Conservation (phyloP, 345 rosid species). For the Heritiera littoralis region DNA sequence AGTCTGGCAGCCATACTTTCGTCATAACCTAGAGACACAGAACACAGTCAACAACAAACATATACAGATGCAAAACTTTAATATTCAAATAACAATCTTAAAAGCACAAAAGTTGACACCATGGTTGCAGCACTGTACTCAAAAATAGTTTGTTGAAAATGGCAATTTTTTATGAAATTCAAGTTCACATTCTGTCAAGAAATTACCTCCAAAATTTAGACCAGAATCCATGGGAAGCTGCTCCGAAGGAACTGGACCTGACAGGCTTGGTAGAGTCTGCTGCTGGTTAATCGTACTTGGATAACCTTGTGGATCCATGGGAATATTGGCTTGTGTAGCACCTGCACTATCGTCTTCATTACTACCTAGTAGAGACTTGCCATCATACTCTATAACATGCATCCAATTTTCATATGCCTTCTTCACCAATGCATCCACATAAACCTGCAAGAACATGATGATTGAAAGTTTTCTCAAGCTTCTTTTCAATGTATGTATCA, state of each 20-base stretch:
- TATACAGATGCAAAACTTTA: not conserved
- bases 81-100: not conserved
- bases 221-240: conserved; percentile 56
- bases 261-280: conserved; percentile 36
- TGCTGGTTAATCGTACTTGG: conserved; percentile 44
- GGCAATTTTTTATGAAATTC: conserved; percentile 2
- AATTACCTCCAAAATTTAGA: conserved; percentile 54
- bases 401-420: conserved; percentile 99
- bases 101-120: not conserved
- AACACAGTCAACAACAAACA: conserved; percentile 15
- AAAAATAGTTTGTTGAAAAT: not conserved
- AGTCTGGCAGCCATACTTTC: conserved; percentile 44
- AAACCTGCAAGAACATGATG: conserved; percentile 45
- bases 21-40: conserved; percentile 45
- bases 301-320: conserved; percentile 39
- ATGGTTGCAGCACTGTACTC: not conserved
- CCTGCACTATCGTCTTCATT: conserved; percentile 45
- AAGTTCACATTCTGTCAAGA: not conserved
- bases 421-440: conserved; percentile 82
- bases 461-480: conserved; percentile 8
- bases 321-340: conserved; percentile 36
- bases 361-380: conserved; percentile 62
- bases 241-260: conserved; percentile 53
- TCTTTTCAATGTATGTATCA: not conserved
- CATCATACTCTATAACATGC: conserved; percentile 85